phyloP scores from a whole-genome alignment of 2,329 filamentous ascomycete species.

The Alternaria longipes region DNA sequence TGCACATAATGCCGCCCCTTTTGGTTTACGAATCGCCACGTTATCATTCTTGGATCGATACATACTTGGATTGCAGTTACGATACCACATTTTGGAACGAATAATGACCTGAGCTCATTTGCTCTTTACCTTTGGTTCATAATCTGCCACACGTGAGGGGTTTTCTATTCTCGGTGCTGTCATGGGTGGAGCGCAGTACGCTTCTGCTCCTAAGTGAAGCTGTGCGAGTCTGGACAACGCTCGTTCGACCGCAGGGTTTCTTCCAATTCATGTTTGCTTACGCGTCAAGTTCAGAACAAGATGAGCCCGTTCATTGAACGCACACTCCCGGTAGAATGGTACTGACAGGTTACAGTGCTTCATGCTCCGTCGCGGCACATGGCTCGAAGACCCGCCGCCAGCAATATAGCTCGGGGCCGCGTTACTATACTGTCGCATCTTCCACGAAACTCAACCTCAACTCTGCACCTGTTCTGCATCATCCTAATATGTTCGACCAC shows the following conservation, averaged over 20 bases:
- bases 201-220: conserved; percentile 1
- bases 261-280: conserved; percentile 12
- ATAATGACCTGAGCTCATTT: conserved; percentile 28
- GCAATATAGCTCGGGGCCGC: background rate
- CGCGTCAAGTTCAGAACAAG: background rate
- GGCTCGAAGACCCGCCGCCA: background rate
- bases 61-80: conserved; percentile 20
- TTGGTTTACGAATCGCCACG: conserved; percentile 12
- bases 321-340: background rate
- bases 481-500: background rate
- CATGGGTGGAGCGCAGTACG: background rate
- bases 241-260: background rate
- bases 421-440: background rate
- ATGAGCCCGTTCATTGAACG: background rate
- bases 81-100: conserved; percentile 29
- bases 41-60: conserved; percentile 17
- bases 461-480: background rate
- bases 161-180: background rate
- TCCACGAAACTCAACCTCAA: background rate
- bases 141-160: conserved; percentile 11
- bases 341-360: conserved; percentile 5
- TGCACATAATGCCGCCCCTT: conserved; percentile 7
- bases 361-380: conserved; percentile 2
- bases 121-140: conserved; percentile 22
- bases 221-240: conserved; percentile 1